A percentile compares a stretch with the other conserved stretches of the same genome.
Evolutionary conservation across 371 early-diverging fungal genomes (phyloP).

Genomic region (Lichtheimia corymbifera): DNA sequence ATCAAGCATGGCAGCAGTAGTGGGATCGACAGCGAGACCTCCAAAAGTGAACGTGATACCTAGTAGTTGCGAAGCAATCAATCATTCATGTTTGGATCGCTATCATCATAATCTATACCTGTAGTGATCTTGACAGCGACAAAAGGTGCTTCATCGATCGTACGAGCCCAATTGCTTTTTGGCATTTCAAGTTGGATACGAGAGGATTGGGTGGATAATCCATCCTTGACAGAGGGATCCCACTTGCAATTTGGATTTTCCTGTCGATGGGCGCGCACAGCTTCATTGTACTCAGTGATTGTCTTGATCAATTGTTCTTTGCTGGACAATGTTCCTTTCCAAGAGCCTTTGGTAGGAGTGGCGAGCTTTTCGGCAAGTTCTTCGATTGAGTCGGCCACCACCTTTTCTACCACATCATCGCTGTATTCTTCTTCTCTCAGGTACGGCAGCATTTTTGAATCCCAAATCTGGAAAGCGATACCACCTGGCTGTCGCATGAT

Average conservation of each 20-base stretch:
- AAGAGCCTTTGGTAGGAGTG: constrained; percentile 1
- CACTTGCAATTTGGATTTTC: constrained; percentile 14
- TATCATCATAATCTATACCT: neutral
- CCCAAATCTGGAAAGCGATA: constrained; percentile 17
- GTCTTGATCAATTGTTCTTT: constrained; percentile 13
- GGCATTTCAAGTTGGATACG: constrained; percentile 7
- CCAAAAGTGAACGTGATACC: constrained; percentile 27
- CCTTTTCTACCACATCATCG: constrained; percentile 20
- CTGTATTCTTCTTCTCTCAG: constrained; percentile 20
- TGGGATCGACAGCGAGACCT: constrained; percentile 16
- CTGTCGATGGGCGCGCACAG: constrained; percentile 8
- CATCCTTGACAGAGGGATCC: constrained; percentile 22
- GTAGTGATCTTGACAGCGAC: constrained; percentile 24
- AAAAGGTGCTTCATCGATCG: constrained; percentile 18
- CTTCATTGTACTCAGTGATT: constrained; percentile 16
- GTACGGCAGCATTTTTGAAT: constrained; percentile 10
- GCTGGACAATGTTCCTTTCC: constrained; percentile 12
- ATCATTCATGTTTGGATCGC: no score
- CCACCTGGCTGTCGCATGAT: constrained; percentile 19
- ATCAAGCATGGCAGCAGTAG: constrained; percentile 15
- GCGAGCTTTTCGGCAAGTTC: constrained; percentile 20
- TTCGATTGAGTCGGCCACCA: constrained; percentile 16
- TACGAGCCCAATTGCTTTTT: constrained; percentile 22
- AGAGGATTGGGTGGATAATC: constrained; percentile 22
- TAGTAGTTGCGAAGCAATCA: neutral